Evolutionary conservation across 345 rosid genomes (phyloP).

Genomic region (Cochlearia excelsa): DNA sequence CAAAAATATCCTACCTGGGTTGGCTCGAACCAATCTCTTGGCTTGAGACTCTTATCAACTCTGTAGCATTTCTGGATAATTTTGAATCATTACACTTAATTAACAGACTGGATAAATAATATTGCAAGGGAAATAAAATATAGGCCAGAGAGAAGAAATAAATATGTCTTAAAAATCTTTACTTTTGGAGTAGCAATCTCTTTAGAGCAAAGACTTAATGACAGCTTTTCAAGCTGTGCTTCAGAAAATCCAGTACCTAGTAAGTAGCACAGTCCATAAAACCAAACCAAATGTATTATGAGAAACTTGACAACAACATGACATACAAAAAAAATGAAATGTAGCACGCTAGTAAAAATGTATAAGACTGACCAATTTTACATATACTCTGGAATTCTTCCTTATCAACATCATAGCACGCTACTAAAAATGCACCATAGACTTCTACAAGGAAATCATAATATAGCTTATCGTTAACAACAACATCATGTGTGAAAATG

Average conservation of each 20-base stretch:
- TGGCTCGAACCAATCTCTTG: conserved; percentile 96
- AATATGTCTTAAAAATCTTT: neutral
- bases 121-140: conserved; percentile 2
- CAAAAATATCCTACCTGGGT: conserved; percentile 75
- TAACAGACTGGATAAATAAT: neutral
- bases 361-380: conserved; percentile 66
- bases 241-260: conserved; percentile 92
- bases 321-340: conserved; percentile 4
- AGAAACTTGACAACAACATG: conserved; percentile 3
- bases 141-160: neutral
- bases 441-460: conserved; percentile 48
- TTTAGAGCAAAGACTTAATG: conserved; percentile 74
- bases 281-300: neutral
- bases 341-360: neutral
- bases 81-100: conserved; percentile 17
- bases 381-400: conserved; percentile 94
- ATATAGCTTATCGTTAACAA: conserved; percentile 7
- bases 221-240: conserved; percentile 73
- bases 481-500: conserved; percentile 16
- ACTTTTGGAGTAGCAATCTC: conserved; percentile 81
- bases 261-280: neutral
- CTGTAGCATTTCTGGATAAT: conserved; percentile 66
- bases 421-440: conserved; percentile 93
- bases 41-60: conserved; percentile 56
- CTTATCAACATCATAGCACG: conserved; percentile 71